Evolutionary conservation across 805 yeast species (phyloP), one percentile per base, ranked within the genome.

Genomic region (Starmerella tilneyi): DNA sequence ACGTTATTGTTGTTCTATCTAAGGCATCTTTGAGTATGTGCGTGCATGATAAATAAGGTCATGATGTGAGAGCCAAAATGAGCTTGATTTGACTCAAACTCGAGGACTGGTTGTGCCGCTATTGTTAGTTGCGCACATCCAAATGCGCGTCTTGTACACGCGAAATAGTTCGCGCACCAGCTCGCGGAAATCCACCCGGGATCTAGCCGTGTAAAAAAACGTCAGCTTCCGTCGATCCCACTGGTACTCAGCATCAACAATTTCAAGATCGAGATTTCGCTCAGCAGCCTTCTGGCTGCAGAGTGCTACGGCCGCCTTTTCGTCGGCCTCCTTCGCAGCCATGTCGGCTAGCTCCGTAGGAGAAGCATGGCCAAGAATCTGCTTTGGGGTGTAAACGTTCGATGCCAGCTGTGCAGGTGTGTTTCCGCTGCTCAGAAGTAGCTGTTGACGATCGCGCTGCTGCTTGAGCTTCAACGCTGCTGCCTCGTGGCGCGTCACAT

Each of bases 141-240:
- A 83, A 56, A 81, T 81, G 53, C 92, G 68, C 4, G 89, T 81
- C 64, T 82, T 81, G 69, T 80, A 82, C 41, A 78, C 73, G 48
- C 83, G 67, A 64, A 81, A 81, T 46, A 81, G 66, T 52, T 82
- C 92, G 37, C 82, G 71, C 8, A 81, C 86, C 59, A 82, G 70
- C 52, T 80, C 86, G 50, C 92, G 67, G 60, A 81, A 81, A 61
- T 83, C 94, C 45, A 83, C 79, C 51, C 94, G 68, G 52, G 75
- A 74, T 42, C 68, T 67, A 43, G 79, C 75, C n/a, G 59, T 57
- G 61, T 80, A 80, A 64, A 81, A 83, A 59, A 83, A 81, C 12
- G 85, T 83, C 57, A 83, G 73, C 64, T 83, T 83, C 47, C 84
- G 72, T 45, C 88, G 71, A 60, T 83, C 94, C 78, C 84, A 83